Percentiles rank a stretch among this genome's conserved stretches.
These are phyloP conservation scores for Neocucurbitaria cava DNA, from an alignment of 2,329 filamentous ascomycete species.

Conservation along the genomic window DNA sequence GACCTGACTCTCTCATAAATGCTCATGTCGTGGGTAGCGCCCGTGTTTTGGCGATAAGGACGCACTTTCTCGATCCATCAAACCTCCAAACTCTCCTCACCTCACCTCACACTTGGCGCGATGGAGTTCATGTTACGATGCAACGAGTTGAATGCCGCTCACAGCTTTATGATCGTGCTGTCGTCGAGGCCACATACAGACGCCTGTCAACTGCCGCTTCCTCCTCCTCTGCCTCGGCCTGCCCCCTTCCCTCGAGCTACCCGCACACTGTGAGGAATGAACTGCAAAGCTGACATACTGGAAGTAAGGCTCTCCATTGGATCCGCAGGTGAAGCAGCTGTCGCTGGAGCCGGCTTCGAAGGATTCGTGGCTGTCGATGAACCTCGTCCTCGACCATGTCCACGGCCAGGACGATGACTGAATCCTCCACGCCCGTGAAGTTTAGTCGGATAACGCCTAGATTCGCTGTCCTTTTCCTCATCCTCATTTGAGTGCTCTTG, in stretches of 20 bases:
- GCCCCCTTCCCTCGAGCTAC: constrained; percentile 20
- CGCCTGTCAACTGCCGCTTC: constrained; percentile 4
- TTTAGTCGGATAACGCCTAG: constrained; percentile 25
- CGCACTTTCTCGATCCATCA: no score
- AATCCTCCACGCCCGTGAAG: constrained; percentile 43
- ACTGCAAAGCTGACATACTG: constrained; percentile 75
- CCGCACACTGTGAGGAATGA: constrained; percentile 63
- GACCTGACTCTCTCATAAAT: background rate
- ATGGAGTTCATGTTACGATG: no score
- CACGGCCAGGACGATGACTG: constrained; percentile 28
- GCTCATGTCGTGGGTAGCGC: no score
- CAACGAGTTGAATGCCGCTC: no score
- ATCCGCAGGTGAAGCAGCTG: constrained; percentile 46
- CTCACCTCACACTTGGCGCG: no score
- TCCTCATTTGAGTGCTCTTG: constrained; percentile 5
- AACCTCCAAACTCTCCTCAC: no score
- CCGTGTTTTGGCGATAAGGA: no score
- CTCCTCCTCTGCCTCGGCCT: constrained; percentile 25
- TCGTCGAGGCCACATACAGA: no score
- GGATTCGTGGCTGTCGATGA: constrained; percentile 1
- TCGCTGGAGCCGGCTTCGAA: constrained; percentile 3
- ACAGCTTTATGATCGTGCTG: no score
- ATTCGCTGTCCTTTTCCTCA: constrained; percentile 14
- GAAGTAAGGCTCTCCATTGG: constrained; percentile 69
- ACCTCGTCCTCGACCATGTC: constrained; percentile 15